Conservation (phyloP, 2,329 filamentous ascomycete genomes). For the Curvularia spicifera region DNA sequence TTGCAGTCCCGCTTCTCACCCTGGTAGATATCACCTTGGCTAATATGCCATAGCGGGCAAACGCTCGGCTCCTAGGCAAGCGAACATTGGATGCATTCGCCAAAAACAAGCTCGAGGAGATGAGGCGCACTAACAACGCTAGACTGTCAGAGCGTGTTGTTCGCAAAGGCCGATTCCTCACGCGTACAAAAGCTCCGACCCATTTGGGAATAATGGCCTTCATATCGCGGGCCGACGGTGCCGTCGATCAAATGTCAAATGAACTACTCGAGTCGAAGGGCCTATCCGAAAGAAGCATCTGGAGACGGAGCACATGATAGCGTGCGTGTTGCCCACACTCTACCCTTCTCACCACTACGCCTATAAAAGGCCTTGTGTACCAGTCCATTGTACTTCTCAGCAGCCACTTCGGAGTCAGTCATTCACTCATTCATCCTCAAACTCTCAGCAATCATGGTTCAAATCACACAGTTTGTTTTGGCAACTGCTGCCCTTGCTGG, state of each 20-base stretch:
- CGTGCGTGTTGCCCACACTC: slow-evolving; percentile 1
- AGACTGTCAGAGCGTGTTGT: slow-evolving; percentile 2
- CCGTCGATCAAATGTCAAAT: slow-evolving; percentile 13
- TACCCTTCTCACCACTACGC: not conserved
- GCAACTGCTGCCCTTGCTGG: slow-evolving; percentile 29
- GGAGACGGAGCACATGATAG: slow-evolving; percentile 10
- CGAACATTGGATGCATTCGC: slow-evolving; percentile 15
- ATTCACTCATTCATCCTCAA: not conserved
- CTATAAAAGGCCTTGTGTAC: slow-evolving; percentile 20
- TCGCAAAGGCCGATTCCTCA: slow-evolving; percentile 14
- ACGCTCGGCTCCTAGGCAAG: slow-evolving; percentile 13
- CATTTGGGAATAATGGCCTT: not conserved
- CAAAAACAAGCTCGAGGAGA: not conserved
- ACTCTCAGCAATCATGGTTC: slow-evolving; percentile 30
- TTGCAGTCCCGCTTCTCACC: slow-evolving; percentile 10
- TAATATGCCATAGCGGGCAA: slow-evolving; percentile 21
- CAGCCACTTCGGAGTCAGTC: slow-evolving; percentile 9
- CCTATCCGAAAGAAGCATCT: slow-evolving; percentile 11
- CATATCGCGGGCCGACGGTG: slow-evolving; percentile 25
- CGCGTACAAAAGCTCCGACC: slow-evolving; percentile 17
- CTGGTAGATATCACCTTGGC: slow-evolving; percentile 21
- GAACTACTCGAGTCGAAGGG: not conserved
- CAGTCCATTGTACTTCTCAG: slow-evolving; percentile 3
- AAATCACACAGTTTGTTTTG: slow-evolving; percentile 31
- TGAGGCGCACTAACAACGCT: slow-evolving; percentile 6